Evolutionary conservation across 2,329 filamentous ascomycete genomes (phyloP).

Genomic region (Hirsutella thompsonii): DNA sequence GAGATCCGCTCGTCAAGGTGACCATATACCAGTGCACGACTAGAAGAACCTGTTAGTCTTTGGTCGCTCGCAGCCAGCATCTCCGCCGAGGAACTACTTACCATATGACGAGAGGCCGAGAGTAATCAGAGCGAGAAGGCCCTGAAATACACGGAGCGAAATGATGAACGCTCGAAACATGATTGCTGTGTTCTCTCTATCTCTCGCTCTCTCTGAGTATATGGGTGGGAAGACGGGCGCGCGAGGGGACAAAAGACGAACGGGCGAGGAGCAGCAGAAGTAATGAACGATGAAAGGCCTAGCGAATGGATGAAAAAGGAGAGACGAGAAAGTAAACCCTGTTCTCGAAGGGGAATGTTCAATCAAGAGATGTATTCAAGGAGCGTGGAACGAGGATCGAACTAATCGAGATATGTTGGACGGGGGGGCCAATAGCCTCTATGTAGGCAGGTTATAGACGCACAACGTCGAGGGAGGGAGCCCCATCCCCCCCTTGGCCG

Average conservation of each 20-base stretch:
- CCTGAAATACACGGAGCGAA: conserved; percentile 8
- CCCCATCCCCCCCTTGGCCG: too few species aligned
- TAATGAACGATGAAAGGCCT: background rate
- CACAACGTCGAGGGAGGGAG: too few species aligned
- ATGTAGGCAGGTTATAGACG: background rate
- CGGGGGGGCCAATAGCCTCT: too few species aligned
- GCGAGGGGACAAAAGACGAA: background rate
- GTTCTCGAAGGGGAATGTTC: background rate
- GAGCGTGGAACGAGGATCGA: too few species aligned
- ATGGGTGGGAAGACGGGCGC: background rate
- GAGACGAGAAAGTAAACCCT: too few species aligned
- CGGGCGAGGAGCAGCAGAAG: background rate
- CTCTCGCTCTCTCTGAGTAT: too few species aligned
- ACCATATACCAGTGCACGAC: conserved; percentile 48
- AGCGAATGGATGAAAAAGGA: background rate
- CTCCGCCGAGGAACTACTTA: conserved; percentile 1
- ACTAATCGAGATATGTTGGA: background rate
- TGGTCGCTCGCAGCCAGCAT: too few species aligned
- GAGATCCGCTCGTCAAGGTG: conserved; percentile 40
- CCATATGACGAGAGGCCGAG: conserved; percentile 10
- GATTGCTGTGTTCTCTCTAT: background rate
- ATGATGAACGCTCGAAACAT: conserved; percentile 7
- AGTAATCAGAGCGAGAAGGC: conserved; percentile 7
- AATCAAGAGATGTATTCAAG: background rate
- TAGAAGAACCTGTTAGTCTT: conserved; percentile 13